Conservation (phyloP, 768 basidiomycete genomes). For the Leccinum ochraceum region DNA sequence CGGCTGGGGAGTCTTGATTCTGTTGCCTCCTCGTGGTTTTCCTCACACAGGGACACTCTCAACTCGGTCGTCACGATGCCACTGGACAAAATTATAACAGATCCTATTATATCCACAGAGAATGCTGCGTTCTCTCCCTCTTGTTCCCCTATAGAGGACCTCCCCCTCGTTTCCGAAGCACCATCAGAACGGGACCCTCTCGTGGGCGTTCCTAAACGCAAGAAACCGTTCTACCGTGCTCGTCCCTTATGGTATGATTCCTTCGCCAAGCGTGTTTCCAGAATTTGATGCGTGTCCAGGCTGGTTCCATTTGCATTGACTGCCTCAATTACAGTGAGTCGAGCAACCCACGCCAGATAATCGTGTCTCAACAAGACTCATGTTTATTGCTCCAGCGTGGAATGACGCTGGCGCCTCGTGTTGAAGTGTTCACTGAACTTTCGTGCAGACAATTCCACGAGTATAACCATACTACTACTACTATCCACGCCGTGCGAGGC, state of each 20-base stretch:
- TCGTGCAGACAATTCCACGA: constrained; percentile 62
- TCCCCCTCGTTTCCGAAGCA: constrained; percentile 12
- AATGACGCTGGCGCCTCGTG: constrained; percentile 75
- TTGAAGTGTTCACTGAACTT: constrained; percentile 78
- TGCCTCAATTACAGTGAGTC: constrained; percentile 64
- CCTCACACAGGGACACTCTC: neutral
- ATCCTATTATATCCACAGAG: constrained; percentile 38
- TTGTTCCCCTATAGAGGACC: constrained; percentile 22
- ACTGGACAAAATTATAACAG: constrained; percentile 34
- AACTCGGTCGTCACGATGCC: constrained; percentile 18
- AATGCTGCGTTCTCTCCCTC: constrained; percentile 31
- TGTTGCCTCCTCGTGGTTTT: constrained; percentile 11
- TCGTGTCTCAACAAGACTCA: constrained; percentile 2
- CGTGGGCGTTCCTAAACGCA: constrained; percentile 25
- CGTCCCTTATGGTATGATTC: constrained; percentile 46
- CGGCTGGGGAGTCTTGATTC: constrained; percentile 1
- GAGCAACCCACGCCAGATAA: neutral
- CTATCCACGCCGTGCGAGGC: neutral
- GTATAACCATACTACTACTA: constrained; percentile 40
- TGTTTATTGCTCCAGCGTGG: constrained; percentile 55
- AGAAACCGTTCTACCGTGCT: constrained; percentile 52
- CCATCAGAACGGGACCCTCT: constrained; percentile 38
- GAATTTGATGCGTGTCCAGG: constrained; percentile 41
- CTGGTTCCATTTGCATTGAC: constrained; percentile 69
- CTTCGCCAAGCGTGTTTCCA: neutral